Conservation (phyloP, 805 yeast genomes). For the Nakazawaea anatomiae region DNA sequence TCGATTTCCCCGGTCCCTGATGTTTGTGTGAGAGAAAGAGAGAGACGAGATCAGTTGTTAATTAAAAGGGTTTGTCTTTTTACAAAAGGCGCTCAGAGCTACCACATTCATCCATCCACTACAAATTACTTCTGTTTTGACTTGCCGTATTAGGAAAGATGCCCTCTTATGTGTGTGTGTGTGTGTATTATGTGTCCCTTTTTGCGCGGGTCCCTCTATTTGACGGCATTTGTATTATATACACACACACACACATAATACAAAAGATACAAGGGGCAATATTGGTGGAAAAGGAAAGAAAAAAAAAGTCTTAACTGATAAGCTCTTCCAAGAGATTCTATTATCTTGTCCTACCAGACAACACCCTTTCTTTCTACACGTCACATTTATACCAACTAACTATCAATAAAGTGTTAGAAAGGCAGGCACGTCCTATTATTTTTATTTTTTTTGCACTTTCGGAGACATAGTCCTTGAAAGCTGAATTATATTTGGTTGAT, state of each 20-base stretch:
- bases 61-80: no score
- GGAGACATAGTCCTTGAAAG: no score
- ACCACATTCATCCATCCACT: neutral
- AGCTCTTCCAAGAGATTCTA: neutral
- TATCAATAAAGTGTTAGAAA: no score
- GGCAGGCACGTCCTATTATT: no score
- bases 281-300: neutral
- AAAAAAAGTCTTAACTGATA: neutral
- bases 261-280: neutral
- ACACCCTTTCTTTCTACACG: neutral
- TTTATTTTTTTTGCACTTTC: neutral
- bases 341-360: neutral
- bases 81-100: neutral
- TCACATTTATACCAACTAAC: no score
- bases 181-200: no score
- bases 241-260: no score
- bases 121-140: neutral
- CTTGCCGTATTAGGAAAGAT: neutral
- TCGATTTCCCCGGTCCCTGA: no score
- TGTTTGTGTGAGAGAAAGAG: no score
- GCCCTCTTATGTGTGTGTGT: neutral
- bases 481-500: no score
- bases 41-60: no score
- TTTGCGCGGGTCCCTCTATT: neutral
- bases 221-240: neutral